Percentiles rank a stretch among this genome's conserved stretches.
Evolutionary conservation across 306 rosid genomes (phyloP).

Genomic region (Gynostemma pentaphyllum): DNA sequence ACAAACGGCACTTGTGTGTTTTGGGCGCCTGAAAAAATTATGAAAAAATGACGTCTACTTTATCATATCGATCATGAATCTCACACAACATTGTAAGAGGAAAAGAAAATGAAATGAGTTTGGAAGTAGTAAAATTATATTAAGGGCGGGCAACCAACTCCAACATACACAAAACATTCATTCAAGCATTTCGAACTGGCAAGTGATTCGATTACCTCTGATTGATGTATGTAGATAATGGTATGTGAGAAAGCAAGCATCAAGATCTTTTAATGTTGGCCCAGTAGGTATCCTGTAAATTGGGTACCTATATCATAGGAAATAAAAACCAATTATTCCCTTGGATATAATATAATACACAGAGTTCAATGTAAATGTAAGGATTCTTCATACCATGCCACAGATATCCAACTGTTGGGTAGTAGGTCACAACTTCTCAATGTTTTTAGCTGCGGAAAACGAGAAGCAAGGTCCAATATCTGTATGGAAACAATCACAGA

Average conservation of each 20-base stretch:
- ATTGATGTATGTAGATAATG: conserved; percentile 29
- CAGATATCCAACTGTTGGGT: conserved; percentile 52
- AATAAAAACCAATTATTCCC: neutral
- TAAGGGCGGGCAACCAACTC: too few species aligned
- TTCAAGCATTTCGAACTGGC: conserved; percentile 4
- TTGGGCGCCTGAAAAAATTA: neutral
- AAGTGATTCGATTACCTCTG: conserved; percentile 19
- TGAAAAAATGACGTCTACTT: neutral
- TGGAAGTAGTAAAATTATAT: neutral
- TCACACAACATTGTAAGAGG: neutral
- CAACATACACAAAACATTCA: neutral
- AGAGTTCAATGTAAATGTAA: neutral
- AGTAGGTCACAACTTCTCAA: conserved; percentile 41
- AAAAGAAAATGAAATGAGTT: neutral
- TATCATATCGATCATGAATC: neutral
- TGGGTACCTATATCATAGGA: conserved; percentile 46
- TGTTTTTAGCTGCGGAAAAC: conserved; percentile 29
- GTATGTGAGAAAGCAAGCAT: conserved; percentile 50
- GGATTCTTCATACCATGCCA: conserved; percentile 40
- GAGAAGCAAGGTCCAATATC: conserved; percentile 35
- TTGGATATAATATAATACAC: conserved; percentile 8
- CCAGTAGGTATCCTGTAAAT: conserved; percentile 47
- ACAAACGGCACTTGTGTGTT: conserved; percentile 4
- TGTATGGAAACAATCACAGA: conserved; percentile 7
- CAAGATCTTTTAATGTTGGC: conserved; percentile 32